Conservation (phyloP, 768 basidiomycete genomes). For the Mycena belliarum region DNA sequence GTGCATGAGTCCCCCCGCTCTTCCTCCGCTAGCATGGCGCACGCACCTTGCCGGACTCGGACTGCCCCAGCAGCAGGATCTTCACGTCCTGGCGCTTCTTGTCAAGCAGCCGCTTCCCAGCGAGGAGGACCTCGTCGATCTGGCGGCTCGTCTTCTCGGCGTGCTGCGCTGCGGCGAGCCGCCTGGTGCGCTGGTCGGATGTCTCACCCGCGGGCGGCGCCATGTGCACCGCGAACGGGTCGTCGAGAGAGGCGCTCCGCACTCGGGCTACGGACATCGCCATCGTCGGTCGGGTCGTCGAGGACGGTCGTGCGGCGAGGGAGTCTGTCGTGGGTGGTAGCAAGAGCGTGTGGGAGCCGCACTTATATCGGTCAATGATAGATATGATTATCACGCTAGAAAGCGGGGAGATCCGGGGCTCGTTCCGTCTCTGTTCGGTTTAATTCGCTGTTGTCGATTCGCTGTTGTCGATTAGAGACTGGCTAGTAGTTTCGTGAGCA, state of each 20-base stretch:
- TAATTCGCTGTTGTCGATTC: too few relatives aligned
- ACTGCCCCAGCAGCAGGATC: slow-evolving; percentile 59
- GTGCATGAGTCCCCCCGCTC: not conserved
- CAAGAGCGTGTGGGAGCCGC: too few relatives aligned
- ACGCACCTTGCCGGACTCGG: slow-evolving; percentile 57
- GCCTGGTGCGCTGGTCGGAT: slow-evolving; percentile 33
- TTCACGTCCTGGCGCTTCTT: slow-evolving; percentile 53
- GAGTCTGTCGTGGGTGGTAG: not conserved
- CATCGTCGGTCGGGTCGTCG: not conserved
- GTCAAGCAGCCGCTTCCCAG: slow-evolving; percentile 47
- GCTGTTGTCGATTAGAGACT: too few relatives aligned
- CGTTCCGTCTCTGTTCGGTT: too few relatives aligned
- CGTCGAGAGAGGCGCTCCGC: slow-evolving; percentile 15
- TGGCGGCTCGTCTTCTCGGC: slow-evolving; percentile 45
- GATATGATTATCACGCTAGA: too few relatives aligned
- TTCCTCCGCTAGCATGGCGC: not conserved
- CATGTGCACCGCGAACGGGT: slow-evolving; percentile 31
- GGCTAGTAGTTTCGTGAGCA: too few relatives aligned
- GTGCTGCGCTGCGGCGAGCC: slow-evolving; percentile 39
- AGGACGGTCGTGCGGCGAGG: not conserved
- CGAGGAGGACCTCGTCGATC: slow-evolving; percentile 50
- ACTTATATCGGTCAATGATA: too few relatives aligned
- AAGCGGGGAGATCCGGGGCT: too few relatives aligned
- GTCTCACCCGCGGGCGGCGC: slow-evolving; percentile 32
- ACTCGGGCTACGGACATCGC: not conserved